Evolutionary conservation across 1,139 yeast genomes (phyloP).

Genomic region (Taphrina sp.): DNA sequence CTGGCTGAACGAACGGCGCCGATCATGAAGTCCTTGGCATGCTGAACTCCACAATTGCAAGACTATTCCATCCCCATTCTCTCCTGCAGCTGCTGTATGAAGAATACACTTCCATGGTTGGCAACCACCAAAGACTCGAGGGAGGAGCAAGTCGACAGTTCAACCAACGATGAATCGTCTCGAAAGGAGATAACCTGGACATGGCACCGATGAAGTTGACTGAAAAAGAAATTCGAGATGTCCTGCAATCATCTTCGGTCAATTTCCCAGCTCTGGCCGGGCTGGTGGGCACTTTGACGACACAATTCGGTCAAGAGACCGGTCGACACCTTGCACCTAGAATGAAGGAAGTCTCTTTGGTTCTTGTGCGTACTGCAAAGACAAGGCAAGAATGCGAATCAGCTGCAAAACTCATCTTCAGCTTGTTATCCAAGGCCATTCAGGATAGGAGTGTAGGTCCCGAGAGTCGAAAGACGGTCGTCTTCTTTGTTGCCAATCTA

Average conservation of each 20-base stretch:
- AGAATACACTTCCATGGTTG: too few relatives aligned
- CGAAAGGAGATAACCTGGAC: too few relatives aligned
- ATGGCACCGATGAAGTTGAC: slow-evolving; percentile 2
- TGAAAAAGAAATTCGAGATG: neutral
- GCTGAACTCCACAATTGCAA: too few relatives aligned
- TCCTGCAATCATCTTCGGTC: neutral
- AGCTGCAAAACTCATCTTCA: slow-evolving; percentile 13
- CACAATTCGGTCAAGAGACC: neutral
- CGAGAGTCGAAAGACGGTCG: slow-evolving; percentile 11
- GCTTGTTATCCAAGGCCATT: neutral
- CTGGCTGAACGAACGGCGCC: too few relatives aligned
- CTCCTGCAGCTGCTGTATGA: too few relatives aligned
- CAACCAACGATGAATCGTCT: too few relatives aligned
- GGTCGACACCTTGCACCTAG: neutral
- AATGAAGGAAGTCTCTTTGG: neutral
- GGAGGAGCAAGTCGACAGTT: too few relatives aligned
- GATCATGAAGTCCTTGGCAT: too few relatives aligned
- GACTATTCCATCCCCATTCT: too few relatives aligned
- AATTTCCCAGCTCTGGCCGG: neutral
- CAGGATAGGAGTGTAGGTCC: slow-evolving; percentile 19
- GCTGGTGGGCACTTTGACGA: neutral
- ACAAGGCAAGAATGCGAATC: slow-evolving; percentile 12
- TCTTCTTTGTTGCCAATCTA: slow-evolving; percentile 33
- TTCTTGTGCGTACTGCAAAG: slow-evolving; percentile 1
- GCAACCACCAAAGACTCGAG: too few relatives aligned